These are phyloP conservation scores for Aleurites moluccanus DNA, from an alignment of 441 rosid species.

Conservation along the genomic window DNA sequence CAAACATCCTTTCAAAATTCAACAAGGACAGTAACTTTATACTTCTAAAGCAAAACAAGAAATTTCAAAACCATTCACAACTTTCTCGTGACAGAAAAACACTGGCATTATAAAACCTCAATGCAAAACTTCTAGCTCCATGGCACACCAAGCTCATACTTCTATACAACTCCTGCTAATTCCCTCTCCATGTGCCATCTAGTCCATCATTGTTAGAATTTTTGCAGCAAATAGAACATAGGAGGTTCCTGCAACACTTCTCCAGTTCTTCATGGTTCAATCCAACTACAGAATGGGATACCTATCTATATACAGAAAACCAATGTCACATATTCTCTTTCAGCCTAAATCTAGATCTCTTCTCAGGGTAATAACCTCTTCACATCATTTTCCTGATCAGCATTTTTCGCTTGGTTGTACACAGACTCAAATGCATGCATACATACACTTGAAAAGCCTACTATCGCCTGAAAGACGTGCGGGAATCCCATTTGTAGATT, in stretches of 20 bases:
- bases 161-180: neutral
- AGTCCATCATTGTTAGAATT: neutral
- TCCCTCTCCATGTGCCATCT: neutral
- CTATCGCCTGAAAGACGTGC: slow-evolving; percentile 83
- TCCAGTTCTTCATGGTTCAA: slow-evolving; percentile 3
- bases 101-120: neutral
- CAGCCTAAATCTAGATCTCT: neutral
- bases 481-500: slow-evolving; percentile 94
- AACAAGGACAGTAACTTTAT: neutral
- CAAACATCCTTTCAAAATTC: neutral
- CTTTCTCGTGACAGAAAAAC: neutral
- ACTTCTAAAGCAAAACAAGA: neutral
- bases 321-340: neutral
- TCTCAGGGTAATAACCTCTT: slow-evolving; percentile 51
- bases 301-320: slow-evolving; percentile 28
- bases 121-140: slow-evolving; percentile 10
- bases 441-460: slow-evolving; percentile 89
- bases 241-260: slow-evolving; percentile 8
- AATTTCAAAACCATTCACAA: no score
- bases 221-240: neutral
- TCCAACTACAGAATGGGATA: slow-evolving; percentile 9
- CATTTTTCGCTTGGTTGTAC: slow-evolving; percentile 61
- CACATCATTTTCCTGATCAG: slow-evolving; percentile 46
- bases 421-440: slow-evolving; percentile 84
- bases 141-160: neutral